Evolutionary conservation across 805 yeast species (phyloP), one percentile per base, ranked within the genome.

Genomic region (Saturnispora zaruensis): DNA sequence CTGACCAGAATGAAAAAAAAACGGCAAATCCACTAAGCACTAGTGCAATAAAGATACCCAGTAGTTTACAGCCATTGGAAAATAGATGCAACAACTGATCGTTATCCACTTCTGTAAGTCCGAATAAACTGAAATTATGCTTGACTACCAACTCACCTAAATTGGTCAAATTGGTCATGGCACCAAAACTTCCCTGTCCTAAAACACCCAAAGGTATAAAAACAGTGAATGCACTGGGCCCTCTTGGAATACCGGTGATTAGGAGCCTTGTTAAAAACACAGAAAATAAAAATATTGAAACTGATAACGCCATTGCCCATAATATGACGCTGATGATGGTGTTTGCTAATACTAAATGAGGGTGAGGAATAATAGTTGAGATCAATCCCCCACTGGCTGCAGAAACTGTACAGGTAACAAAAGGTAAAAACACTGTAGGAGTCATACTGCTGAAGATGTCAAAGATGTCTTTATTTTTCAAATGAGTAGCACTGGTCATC

Each of bases 171-270:
- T 51, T 57, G 11, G 59, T 42, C 54, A 82, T 65, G 13, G 85
- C 73, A 2, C 85, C 86, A 64, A 72, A 86, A 2, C 87, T 76
- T 1, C 93, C 95, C 66, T 89, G 96, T 18, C 96, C 96, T 60
- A 85, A 64, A 40, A 90, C 82, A 6, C 96, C 96, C 43, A 88
- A 69, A 1, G 95, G 89, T 47, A 87, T 73, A 60, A 88, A 87
- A 44, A 79, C 67, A n/a, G 89, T 75, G 60, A 83, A 82, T 2
- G 84, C 74, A 9, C 58, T 55, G 8, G 66, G 62, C 50, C 79
- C 74, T 5, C 73, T 67, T 2, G 95, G 90, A 24, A 82, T 64
- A 55, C 81, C 81, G 59, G 74, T 69, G 2, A 79, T 65, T 23
- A 82, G 62, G 23, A 86, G 65, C 49, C 81, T 78, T 73, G 83